Evolutionary conservation across 371 early-diverging fungal species (phyloP).

Genomic region (Lichtheimia ramosa): DNA sequence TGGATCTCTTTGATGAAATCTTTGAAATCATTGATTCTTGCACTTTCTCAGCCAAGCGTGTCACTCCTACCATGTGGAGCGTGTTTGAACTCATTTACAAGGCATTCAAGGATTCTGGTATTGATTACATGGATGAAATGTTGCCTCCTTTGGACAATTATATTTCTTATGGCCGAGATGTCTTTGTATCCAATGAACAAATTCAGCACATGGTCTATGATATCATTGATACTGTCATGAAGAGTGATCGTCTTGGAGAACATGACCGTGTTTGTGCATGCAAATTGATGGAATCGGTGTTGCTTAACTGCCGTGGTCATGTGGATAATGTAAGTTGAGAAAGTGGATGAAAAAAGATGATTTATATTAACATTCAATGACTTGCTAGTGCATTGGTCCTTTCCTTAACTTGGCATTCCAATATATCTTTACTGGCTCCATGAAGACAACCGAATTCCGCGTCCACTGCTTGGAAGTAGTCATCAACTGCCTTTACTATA

Average conservation of each 20-base stretch:
- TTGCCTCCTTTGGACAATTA: conserved; percentile 84
- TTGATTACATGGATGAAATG: conserved; percentile 83
- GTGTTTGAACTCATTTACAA: conserved; percentile 75
- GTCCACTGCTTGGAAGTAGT: conserved; percentile 68
- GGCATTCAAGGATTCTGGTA: conserved; percentile 72
- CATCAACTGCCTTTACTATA: conserved; percentile 84
- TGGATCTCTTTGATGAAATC: conserved; percentile 82
- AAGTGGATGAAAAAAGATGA: too few species aligned
- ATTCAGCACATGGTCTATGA: conserved; percentile 67
- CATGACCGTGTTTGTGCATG: conserved; percentile 75
- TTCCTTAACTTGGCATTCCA: conserved; percentile 68
- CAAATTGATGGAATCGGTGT: conserved; percentile 75
- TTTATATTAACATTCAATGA: neutral
- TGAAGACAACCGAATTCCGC: conserved; percentile 56
- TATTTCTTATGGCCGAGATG: conserved; percentile 78
- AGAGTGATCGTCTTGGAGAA: conserved; percentile 65
- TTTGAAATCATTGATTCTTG: conserved; percentile 89
- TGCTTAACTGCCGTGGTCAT: conserved; percentile 76
- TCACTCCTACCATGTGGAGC: conserved; percentile 84
- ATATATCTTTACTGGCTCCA: conserved; percentile 60
- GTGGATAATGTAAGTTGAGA: conserved; percentile 58
- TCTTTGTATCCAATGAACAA: conserved; percentile 59
- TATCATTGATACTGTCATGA: conserved; percentile 73
- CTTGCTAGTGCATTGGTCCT: conserved; percentile 42
- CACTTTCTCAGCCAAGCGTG: conserved; percentile 75